Evolutionary conservation across 768 basidiomycete genomes (phyloP).

Genomic region (Mycena filopes): DNA sequence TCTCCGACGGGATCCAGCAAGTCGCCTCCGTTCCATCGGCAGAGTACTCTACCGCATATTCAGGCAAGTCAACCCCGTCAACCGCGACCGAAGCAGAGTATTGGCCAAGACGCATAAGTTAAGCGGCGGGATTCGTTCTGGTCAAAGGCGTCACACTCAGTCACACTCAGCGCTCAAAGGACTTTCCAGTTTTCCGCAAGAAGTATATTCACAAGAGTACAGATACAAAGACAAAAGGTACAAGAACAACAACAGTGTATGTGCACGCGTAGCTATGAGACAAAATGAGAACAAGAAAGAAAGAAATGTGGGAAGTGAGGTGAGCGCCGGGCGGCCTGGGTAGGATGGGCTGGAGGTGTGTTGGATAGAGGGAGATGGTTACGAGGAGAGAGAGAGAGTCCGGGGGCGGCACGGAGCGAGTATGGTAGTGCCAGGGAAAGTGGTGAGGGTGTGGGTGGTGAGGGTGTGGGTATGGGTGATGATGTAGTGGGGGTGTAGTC

Average conservation of each 20-base stretch:
- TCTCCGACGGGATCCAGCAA: conserved; percentile 25
- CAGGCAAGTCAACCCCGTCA: conserved; percentile 6
- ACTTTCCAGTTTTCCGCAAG: background rate
- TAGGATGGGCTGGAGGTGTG: too few species aligned
- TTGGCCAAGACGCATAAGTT: conserved; percentile 22
- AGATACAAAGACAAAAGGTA: conserved; percentile 15
- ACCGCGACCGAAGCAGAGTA: conserved; percentile 19
- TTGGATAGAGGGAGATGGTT: background rate
- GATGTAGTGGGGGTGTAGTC: background rate
- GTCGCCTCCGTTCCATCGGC: conserved; percentile 13
- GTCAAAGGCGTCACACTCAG: too few species aligned
- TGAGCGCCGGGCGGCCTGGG: background rate
- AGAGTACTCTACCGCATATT: conserved; percentile 22
- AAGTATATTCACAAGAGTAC: conserved; percentile 11
- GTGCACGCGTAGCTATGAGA: conserved; percentile 10
- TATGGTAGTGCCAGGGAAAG: too few species aligned
- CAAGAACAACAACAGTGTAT: conserved; percentile 26
- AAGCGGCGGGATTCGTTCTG: too few species aligned
- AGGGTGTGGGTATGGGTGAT: background rate
- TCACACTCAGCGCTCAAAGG: too few species aligned
- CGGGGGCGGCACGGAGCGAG: background rate
- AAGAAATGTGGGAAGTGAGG: conserved; percentile 1
- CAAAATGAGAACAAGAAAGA: background rate
- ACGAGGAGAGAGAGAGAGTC: background rate
- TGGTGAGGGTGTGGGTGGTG: too few species aligned